Evolutionary conservation across 768 basidiomycete genomes (phyloP).

Genomic region (Phylloporus sp.): DNA sequence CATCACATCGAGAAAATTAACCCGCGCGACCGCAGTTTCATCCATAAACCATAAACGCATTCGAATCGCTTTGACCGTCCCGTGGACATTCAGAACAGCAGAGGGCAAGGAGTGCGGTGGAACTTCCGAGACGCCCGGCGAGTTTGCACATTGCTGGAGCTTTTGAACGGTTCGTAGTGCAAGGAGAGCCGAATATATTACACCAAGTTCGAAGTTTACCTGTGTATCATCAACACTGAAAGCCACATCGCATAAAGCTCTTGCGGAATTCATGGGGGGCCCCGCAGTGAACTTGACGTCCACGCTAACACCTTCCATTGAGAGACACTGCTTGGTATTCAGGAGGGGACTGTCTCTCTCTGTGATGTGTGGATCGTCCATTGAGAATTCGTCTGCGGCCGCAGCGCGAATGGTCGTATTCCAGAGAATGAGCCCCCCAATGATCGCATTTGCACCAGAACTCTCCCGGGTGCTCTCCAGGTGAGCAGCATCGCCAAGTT

Average conservation of each 20-base stretch:
- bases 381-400: conserved; percentile 59
- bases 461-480: conserved; percentile 35
- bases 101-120: conserved; percentile 14
- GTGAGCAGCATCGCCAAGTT: conserved; percentile 40
- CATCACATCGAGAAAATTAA: conserved; percentile 22
- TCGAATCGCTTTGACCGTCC: conserved; percentile 42
- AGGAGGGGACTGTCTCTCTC: conserved; percentile 48
- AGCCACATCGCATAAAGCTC: conserved; percentile 37
- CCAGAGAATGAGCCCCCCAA: conserved; percentile 42
- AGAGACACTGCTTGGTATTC: conserved; percentile 39
- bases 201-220: conserved; percentile 53
- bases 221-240: conserved; percentile 50
- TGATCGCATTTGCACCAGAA: conserved; percentile 35
- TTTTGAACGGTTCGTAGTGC: conserved; percentile 49
- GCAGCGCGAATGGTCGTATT: conserved; percentile 55
- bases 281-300: conserved; percentile 23
- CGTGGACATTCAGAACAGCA: conserved; percentile 25
- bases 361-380: conserved; percentile 58
- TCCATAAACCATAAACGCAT: conserved; percentile 44
- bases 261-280: conserved; percentile 1
- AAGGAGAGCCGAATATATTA: conserved; percentile 66
- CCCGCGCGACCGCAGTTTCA: conserved; percentile 41
- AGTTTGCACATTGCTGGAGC: conserved; percentile 28
- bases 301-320: conserved; percentile 32
- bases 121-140: conserved; percentile 16